Base-by-base conservation (phyloP, 164 flowering plant genomes). In the Litsea cubeba region DNA sequence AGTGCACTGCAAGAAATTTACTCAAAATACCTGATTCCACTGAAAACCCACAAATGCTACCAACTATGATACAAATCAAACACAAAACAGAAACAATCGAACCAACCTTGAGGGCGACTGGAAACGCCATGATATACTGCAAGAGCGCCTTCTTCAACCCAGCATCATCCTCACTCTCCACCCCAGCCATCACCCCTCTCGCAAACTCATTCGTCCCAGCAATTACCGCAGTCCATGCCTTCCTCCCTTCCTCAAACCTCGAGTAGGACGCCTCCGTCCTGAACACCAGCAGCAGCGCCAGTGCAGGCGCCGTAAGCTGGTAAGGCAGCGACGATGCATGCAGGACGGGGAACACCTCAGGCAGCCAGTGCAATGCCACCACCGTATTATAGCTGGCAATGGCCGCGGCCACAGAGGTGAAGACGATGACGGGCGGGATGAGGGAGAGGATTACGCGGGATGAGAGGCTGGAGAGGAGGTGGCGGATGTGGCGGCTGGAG, bases 231-330 rank as follows among this genome's bases (percentile, higher is more conserved):
- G 86, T 88, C 99, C 99, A 95, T 10, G 96, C 92, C 84, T 88
- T 90, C 84, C 87, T 88, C 79, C 97, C 99, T 73, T 91, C 94
- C 70, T 88, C 93, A 51, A 71, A 91, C 89, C 99, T 85, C 70
- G 98, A 90, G 79, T 91, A 95, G 5, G 96, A 89, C 0, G 99
- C 98, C 82, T 93, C 98, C 0, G 98, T 95, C 76, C 97, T 75
- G 73, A 93, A 95, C 24, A 93, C 98, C 74, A 95, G 78, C 74
- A 95, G 79, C 63, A 95, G 88, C 20, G 98, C 99, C 81, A 95
- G 75, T 1, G 99, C 99, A 0, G 99, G 95, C 0, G 99, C 99
- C 0, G 97, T 93, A 69, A 95, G 75, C 85, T 95, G 99, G 69
- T 93, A 95, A 0, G 99, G 98, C 83, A 93, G 68, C 0, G 98